Evolutionary conservation across 257 asterid genomes (phyloP), one percentile per base, ranked within the genome.

Genomic region (Osmanthus fragrans): DNA sequence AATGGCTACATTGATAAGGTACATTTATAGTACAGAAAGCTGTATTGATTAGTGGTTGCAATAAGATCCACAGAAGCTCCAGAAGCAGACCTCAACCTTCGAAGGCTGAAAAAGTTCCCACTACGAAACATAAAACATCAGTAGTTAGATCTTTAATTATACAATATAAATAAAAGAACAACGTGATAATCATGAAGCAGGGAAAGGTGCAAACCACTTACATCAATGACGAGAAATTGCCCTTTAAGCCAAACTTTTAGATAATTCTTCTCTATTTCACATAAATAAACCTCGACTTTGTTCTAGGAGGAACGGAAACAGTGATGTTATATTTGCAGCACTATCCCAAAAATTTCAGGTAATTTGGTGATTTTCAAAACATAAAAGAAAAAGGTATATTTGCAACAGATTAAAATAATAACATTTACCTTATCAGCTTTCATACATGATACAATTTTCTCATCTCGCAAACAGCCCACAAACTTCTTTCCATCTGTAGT

Each of bases 61-160:
- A 77, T 15, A 30, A 42, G 67, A 51, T 85, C 54, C 70, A 92
- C 97, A 96, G 80, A 94, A 77, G 80, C 97, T 91, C 97, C 97
- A 92, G 27, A 25, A 25, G 27, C 1, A 25, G 27, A 25, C 27
- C 27, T 94, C 97, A 37, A 86, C 92, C 84, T 89, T 91, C 64
- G 91, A 86, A 37, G 92, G 58, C 76, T 83, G 80, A 76, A 77
- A 87, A 32, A 94, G 89, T 40, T 91, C 97, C 42, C 90, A 97
- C 98, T 91, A 87, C 78, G 87, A 40, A 30, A 29, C 13, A 64
- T 40, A 21, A 80, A 76, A 8, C 1, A 9, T 36, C 76, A 74
- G 21, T 49, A 45, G 71, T 56, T 18, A 15, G 10, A 71, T 56
- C 37, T 65, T 21, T 3, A 58, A n/a, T 21, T 36, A 21, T 6